phyloP scores from a whole-genome alignment of 345 rosid species.

The Microthlaspi erraticum region DNA sequence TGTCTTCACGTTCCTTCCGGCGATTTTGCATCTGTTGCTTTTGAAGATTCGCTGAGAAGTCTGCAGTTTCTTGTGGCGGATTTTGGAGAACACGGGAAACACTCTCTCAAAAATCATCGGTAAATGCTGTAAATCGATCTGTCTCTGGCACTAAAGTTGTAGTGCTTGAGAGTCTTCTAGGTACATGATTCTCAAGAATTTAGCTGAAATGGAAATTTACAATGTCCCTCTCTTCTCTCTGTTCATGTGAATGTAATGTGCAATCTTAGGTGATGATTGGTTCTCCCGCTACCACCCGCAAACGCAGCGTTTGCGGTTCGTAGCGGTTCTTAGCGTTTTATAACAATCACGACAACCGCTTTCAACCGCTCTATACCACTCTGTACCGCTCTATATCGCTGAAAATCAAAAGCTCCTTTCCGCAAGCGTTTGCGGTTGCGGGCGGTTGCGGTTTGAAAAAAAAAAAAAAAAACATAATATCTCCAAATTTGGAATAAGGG shows the following conservation, averaged over 20 bases:
- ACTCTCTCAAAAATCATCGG: neutral
- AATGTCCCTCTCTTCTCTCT: conserved; percentile 14
- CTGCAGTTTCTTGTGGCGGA: conserved; percentile 30
- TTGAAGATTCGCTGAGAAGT: conserved; percentile 10
- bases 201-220: conserved; percentile 23
- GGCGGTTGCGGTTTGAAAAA: too few relatives aligned
- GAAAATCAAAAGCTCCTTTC: too few relatives aligned
- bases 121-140: conserved; percentile 37
- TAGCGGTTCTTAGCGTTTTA: too few relatives aligned
- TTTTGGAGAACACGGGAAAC: conserved; percentile 7
- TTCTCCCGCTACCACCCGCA: too few relatives aligned
- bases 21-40: conserved; percentile 26
- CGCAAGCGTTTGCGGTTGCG: too few relatives aligned
- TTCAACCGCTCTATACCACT: too few relatives aligned
- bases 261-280: too few relatives aligned
- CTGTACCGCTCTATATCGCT: too few relatives aligned
- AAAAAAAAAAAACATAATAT: too few relatives aligned
- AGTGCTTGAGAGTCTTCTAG: conserved; percentile 2
- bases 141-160: conserved; percentile 8
- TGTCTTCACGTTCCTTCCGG: conserved; percentile 27
- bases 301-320: too few relatives aligned
- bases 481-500: too few relatives aligned
- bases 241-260: conserved; percentile 38
- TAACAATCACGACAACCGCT: too few relatives aligned
- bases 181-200: conserved; percentile 23